phyloP scores from a whole-genome alignment of 768 basidiomycete genomes.

The Lactarius indigo region DNA sequence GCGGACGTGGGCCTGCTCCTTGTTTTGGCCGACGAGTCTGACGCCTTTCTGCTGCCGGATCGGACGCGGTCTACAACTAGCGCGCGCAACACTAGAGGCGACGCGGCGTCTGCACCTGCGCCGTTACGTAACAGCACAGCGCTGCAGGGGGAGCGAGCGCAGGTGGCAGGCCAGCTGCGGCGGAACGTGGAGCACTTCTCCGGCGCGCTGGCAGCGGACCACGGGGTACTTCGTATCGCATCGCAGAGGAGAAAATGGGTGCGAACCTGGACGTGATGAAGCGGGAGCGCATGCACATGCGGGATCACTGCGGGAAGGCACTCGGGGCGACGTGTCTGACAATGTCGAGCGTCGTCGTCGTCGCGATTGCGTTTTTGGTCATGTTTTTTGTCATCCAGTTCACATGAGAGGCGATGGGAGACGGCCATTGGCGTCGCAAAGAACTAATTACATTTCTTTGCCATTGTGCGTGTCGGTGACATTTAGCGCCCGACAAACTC shows the following conservation, averaged over 20 bases:
- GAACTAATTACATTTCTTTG: too few species aligned
- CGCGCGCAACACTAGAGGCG: constrained; percentile 16
- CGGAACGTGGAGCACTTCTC: constrained; percentile 79
- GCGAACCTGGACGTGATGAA: constrained; percentile 65
- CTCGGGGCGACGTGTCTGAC: constrained; percentile 53
- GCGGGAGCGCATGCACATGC: constrained; percentile 51
- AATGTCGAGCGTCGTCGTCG: constrained; percentile 52
- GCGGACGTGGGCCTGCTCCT: constrained; percentile 13
- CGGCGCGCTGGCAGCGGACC: constrained; percentile 67
- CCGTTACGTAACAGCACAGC: constrained; percentile 46
- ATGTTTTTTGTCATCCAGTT: constrained; percentile 73
- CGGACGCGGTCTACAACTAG: too few species aligned
- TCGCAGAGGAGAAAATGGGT: constrained; percentile 68
- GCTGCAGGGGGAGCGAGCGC: constrained; percentile 31
- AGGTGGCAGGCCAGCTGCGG: constrained; percentile 86
- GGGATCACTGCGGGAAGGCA: constrained; percentile 43
- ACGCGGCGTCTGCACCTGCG: constrained; percentile 34
- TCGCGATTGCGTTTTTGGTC: constrained; percentile 62
- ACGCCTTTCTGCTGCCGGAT: constrained; percentile 32
- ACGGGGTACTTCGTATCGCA: constrained; percentile 57
- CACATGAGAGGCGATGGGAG: constrained; percentile 35
- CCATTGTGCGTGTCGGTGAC: too few species aligned
- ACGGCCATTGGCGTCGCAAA: too few species aligned
- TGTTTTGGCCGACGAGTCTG: constrained; percentile 18
- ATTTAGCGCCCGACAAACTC: too few species aligned